A percentile compares a stretch with the other conserved stretches of the same genome.
phyloP scores from a whole-genome alignment of 1,284 basidiomycete genomes.

The Peniophora sp. region DNA sequence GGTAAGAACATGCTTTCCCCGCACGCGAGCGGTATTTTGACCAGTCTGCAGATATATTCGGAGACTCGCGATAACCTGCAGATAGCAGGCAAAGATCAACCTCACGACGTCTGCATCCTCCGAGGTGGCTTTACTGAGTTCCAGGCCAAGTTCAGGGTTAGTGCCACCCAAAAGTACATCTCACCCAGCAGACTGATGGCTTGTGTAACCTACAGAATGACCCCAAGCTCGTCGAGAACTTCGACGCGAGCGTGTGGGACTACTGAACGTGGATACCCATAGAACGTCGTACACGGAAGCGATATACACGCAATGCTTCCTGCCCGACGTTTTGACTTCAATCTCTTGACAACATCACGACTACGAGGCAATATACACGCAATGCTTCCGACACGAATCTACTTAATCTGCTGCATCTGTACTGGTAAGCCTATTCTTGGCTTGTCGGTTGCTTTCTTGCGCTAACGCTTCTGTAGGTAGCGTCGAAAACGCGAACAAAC shows the following conservation, averaged over 20 bases:
- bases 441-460: too few species aligned
- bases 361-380: too few species aligned
- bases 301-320: too few species aligned
- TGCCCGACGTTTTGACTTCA: too few species aligned
- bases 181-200: conserved; percentile 4
- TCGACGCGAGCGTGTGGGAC: conserved; percentile 60
- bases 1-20: conserved; percentile 38
- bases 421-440: too few species aligned
- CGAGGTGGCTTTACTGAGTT: conserved; percentile 66
- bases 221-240: conserved; percentile 64
- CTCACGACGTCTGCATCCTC: conserved; percentile 55
- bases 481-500: too few species aligned
- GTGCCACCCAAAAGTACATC: conserved; percentile 4
- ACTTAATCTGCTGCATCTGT: too few species aligned
- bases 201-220: conserved; percentile 50
- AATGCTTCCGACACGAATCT: too few species aligned
- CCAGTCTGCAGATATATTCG: conserved; percentile 48
- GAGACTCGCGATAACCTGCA: conserved; percentile 39
- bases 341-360: too few species aligned
- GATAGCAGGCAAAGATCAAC: conserved; percentile 28
- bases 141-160: conserved; percentile 59
- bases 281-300: too few species aligned
- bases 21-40: background rate
- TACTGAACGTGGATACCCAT: too few species aligned
- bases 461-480: too few species aligned